A percentile compares a stretch with the other conserved stretches of the same genome.
Conservation (phyloP, 345 rosid genomes). For the Erodium maritimum region DNA sequence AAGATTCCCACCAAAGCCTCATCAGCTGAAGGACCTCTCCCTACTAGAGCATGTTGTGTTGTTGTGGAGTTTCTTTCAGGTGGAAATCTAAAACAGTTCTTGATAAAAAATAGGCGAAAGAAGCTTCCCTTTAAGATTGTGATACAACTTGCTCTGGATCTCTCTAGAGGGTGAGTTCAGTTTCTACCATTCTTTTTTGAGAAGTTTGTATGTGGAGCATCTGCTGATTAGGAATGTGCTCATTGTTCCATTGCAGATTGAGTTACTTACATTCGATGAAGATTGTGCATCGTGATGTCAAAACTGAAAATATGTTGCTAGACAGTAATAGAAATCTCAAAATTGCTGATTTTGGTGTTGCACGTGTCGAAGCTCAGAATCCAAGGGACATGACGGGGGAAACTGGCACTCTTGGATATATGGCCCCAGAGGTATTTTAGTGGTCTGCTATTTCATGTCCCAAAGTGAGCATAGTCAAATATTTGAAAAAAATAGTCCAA, state of each 20-base stretch:
- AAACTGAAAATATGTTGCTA: conserved; percentile 82
- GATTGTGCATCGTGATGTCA: conserved; percentile 95
- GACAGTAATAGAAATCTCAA: conserved; percentile 50
- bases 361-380: conserved; percentile 94
- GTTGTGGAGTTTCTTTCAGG: conserved; percentile 77
- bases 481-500: no score
- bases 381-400: conserved; percentile 95
- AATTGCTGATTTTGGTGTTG: conserved; percentile 97
- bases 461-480: neutral
- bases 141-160: conserved; percentile 77
- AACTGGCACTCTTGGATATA: conserved; percentile 92
- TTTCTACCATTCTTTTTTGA: neutral
- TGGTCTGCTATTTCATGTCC: neutral
- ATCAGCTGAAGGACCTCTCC: conserved; percentile 29
- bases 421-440: conserved; percentile 89
- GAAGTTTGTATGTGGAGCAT: neutral
- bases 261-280: conserved; percentile 79
- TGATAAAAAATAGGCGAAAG: conserved; percentile 56
- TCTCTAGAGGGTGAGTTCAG: conserved; percentile 62
- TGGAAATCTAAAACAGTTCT: conserved; percentile 74
- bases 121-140: conserved; percentile 70
- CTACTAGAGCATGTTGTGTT: conserved; percentile 80
- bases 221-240: neutral
- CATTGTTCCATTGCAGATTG: conserved; percentile 37
- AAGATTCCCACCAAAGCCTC: conserved; percentile 44